Evolutionary conservation across 2,329 filamentous ascomycete species (phyloP).

Genomic region (Talaromyces pinophilus): DNA sequence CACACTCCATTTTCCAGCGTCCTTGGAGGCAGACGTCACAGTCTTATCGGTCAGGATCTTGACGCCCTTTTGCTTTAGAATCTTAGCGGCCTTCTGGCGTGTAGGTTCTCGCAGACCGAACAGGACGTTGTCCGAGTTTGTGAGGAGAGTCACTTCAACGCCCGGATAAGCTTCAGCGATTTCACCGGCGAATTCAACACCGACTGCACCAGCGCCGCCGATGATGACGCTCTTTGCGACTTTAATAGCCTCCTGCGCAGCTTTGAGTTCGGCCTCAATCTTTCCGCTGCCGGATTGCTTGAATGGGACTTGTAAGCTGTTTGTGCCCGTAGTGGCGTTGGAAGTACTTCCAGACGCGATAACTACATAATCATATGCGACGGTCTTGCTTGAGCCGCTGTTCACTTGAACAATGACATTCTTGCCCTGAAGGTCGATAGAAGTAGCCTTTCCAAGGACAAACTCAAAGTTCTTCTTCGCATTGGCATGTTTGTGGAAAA

Average conservation of each 20-base stretch:
- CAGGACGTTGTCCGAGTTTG: conserved; percentile 23
- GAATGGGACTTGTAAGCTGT: conserved; percentile 19
- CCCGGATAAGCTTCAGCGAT: conserved; percentile 43
- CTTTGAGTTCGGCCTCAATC: neutral
- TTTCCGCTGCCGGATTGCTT: neutral
- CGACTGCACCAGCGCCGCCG: conserved; percentile 52
- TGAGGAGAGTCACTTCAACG: conserved; percentile 36
- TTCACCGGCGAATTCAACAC: conserved; percentile 54
- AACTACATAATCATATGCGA: conserved; percentile 52
- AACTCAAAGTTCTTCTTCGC: conserved; percentile 47
- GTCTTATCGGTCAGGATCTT: conserved; percentile 21
- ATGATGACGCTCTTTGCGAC: conserved; percentile 50
- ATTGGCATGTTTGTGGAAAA: conserved; percentile 50
- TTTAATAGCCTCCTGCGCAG: conserved; percentile 38
- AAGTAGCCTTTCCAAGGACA: conserved; percentile 27
- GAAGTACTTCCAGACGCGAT: conserved; percentile 54
- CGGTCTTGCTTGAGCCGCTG: neutral
- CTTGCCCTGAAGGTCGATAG: conserved; percentile 45
- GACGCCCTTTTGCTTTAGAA: conserved; percentile 23
- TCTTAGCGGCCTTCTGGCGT: conserved; percentile 13
- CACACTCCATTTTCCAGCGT: conserved; percentile 24
- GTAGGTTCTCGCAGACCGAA: neutral
- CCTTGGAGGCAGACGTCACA: conserved; percentile 18
- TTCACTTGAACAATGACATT: conserved; percentile 38
- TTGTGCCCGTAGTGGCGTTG: conserved; percentile 24